Base-by-base conservation (phyloP, 225 moss, liverwort and hornwort genomes). In the Sphagnum contortum region DNA sequence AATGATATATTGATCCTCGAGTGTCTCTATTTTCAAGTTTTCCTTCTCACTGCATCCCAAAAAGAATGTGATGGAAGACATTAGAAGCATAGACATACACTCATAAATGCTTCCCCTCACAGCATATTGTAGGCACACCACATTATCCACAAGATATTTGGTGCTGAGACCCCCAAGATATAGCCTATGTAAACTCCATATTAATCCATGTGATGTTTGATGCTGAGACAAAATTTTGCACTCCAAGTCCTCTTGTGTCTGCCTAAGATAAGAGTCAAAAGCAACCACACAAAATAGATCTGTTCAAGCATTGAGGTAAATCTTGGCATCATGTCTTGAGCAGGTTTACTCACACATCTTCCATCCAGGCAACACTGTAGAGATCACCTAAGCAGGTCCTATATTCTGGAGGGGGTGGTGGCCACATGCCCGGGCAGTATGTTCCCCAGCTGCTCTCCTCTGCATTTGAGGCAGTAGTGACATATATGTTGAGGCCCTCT, bases 331-430 rank as follows among this genome's bases (percentile, higher is more conserved):
- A 29, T 1, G 59, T 45, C 10, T 46, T 45, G 46, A 11, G 44
- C 6, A 9, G 45, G 11, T n/a, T 29, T 29, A 72, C 85, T 82
- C 66, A 92, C 92, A 86, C 76, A 60, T 92, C 96, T 76, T 98
- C 96, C 96, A 98, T 93, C 96, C 96, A 98, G 3, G 96, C 92
- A 3, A 98, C 88, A 64, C 96, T 98, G 87, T 98, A 98, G 12
- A 98, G 87, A 68, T 98, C 96, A 65, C 96, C 96, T 69, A 98
- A 92, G 69, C 96, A 98, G 45, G 96, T 98, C 67, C 87, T 85
- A 49, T 68, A 98, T 69, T 93, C 96, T 13, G 76, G 72, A 66
- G 96, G 96, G 13, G 96, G 90, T 48, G 92, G 68, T 29, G 90
- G 90, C 9, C 57, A 57, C 96, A 93, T 93, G 72, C 96, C 96